phyloP scores from a whole-genome alignment of 2,329 filamentous ascomycete genomes.

The Hymenoscyphus linearis region DNA sequence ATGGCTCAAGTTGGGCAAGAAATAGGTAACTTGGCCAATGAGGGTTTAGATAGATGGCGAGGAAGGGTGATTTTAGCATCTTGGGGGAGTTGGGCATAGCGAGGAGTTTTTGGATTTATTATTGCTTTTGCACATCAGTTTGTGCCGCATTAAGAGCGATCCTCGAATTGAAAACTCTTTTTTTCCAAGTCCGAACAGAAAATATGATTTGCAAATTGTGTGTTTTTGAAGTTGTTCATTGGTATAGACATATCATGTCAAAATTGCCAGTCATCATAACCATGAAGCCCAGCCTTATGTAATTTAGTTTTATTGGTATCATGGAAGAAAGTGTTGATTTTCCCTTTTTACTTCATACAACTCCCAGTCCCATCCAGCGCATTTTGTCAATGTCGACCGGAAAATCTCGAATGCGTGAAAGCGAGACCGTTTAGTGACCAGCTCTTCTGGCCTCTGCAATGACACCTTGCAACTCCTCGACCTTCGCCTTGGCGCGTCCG shows the following conservation, averaged over 20 bases:
- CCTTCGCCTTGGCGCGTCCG: conserved; percentile 98
- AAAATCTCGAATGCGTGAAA: neutral
- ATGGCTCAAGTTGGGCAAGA: conserved; percentile 67
- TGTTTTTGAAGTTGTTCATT: conserved; percentile 23
- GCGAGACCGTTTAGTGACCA: conserved; percentile 53
- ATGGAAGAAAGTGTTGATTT: neutral
- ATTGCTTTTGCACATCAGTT: conserved; percentile 1
- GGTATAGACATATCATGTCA: conserved; percentile 11
- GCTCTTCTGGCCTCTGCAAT: conserved; percentile 91
- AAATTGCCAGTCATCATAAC: conserved; percentile 15
- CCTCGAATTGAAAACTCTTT: neutral
- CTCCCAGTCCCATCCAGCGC: conserved; percentile 15
- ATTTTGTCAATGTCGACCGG: neutral
- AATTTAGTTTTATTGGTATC: neutral
- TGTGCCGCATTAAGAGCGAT: neutral
- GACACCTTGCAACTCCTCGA: conserved; percentile 96
- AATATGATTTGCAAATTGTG: conserved; percentile 1
- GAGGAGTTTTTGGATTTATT: conserved; percentile 19
- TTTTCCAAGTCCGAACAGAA: too few relatives aligned
- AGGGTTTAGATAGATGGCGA: neutral
- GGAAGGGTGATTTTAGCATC: conserved; percentile 8
- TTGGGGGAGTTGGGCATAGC: conserved; percentile 20
- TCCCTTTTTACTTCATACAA: conserved; percentile 23
- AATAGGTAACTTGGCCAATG: conserved; percentile 38
- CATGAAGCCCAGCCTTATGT: conserved; percentile 11